These are phyloP conservation scores for Acacia melanoxylon DNA, from an alignment of 306 rosid genomes.

Conservation along the genomic window DNA sequence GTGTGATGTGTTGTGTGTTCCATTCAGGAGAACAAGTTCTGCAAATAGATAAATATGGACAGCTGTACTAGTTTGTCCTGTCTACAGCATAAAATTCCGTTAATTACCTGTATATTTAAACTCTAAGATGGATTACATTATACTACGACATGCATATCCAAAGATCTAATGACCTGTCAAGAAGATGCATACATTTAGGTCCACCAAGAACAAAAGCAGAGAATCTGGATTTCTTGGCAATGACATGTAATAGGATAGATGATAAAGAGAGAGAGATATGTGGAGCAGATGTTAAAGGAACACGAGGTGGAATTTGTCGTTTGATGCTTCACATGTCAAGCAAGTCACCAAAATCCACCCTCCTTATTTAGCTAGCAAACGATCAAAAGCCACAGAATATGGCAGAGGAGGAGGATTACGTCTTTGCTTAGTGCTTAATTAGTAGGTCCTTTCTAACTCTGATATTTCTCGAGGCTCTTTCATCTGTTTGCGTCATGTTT, in stretches of 20 bases:
- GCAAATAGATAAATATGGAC: slow-evolving; percentile 29
- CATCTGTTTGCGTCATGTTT: neutral
- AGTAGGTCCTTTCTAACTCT: neutral
- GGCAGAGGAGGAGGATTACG: neutral
- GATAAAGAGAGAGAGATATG: neutral
- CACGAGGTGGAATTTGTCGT: neutral
- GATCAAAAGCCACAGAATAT: neutral
- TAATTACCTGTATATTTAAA: neutral
- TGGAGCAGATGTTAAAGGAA: neutral
- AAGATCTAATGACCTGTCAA: neutral
- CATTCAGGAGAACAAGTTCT: neutral
- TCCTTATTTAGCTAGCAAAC: neutral
- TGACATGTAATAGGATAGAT: neutral
- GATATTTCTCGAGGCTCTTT: neutral
- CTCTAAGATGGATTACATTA: neutral
- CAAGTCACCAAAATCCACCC: neutral
- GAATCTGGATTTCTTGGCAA: neutral
- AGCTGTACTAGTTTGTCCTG: slow-evolving; percentile 42
- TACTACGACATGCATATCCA: neutral
- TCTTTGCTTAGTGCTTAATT: neutral
- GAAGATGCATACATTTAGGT: neutral
- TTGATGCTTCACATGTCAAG: neutral
- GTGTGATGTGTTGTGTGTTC: neutral
- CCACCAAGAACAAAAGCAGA: neutral
- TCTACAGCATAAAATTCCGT: slow-evolving; percentile 6